Percentiles rank a stretch among this genome's conserved stretches.
Evolutionary conservation across 2,329 filamentous ascomycete genomes (phyloP).

Genomic region (Juglanconis sp.): DNA sequence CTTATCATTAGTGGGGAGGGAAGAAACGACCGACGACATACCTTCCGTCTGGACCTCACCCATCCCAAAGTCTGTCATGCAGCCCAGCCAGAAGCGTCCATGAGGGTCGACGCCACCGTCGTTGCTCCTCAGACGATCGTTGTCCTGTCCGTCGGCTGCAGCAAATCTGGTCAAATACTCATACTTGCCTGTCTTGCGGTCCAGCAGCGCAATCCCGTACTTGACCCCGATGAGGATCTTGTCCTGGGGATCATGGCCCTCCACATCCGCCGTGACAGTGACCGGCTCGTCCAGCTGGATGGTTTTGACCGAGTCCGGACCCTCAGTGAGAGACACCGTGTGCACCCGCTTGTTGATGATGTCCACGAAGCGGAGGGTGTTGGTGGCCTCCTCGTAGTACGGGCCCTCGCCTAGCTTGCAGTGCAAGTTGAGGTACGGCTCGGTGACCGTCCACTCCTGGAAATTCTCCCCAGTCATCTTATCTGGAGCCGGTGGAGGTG

Average conservation of each 20-base stretch:
- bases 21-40: conserved; percentile 29
- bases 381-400: conserved; percentile 64
- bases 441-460: conserved; percentile 48
- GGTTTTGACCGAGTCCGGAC: conserved; percentile 61
- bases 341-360: conserved; percentile 76
- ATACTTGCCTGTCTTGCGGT: conserved; percentile 56
- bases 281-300: conserved; percentile 52
- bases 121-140: conserved; percentile 65
- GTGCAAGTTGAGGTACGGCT: conserved; percentile 58
- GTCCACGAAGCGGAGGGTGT: conserved; percentile 75
- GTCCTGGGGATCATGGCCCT: conserved; percentile 56
- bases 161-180: conserved; percentile 51
- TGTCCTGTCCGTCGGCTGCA: conserved; percentile 33
- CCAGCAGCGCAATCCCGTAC: conserved; percentile 74
- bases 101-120: conserved; percentile 78
- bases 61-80: conserved; percentile 72
- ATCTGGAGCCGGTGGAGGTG: background rate
- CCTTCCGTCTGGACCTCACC: conserved; percentile 60
- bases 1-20: background rate
- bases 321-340: conserved; percentile 62
- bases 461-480: conserved; percentile 33
- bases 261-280: conserved; percentile 76
- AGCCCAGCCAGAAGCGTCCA: conserved; percentile 80
- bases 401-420: conserved; percentile 72
- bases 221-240: conserved; percentile 78